Conservation (phyloP, 768 basidiomycete species). For the Suillus fuscotomentosus region DNA sequence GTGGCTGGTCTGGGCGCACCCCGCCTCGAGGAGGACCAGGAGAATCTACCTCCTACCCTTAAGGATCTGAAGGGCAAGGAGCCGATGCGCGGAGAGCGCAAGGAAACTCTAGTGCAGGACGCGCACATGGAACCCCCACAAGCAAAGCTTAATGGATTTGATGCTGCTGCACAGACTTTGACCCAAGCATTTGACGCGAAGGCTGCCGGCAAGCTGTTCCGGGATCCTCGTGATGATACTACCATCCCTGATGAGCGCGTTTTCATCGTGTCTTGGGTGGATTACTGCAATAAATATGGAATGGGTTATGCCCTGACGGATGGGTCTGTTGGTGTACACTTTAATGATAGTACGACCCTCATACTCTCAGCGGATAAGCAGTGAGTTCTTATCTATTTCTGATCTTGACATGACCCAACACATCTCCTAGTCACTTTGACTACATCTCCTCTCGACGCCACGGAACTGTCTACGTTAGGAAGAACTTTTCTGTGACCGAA, state of each 20-base stretch:
- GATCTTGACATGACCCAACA: not conserved
- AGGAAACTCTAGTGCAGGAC: conserved; percentile 15
- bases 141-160: conserved; percentile 56
- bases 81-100: conserved; percentile 22
- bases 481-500: conserved; percentile 62
- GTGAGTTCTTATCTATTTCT: conserved; percentile 44
- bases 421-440: conserved; percentile 72
- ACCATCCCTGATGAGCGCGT: conserved; percentile 66
- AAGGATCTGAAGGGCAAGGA: conserved; percentile 33
- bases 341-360: conserved; percentile 91
- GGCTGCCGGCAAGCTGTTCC: conserved; percentile 60
- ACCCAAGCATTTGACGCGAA: conserved; percentile 68
- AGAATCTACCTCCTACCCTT: conserved; percentile 31
- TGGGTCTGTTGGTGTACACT: conserved; percentile 92
- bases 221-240: conserved; percentile 56
- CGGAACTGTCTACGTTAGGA: conserved; percentile 68
- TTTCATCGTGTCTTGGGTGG: conserved; percentile 98
- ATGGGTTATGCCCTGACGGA: conserved; percentile 98
- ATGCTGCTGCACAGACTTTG: conserved; percentile 55
- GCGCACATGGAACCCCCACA: conserved; percentile 23
- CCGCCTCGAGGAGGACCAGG: conserved; percentile 34
- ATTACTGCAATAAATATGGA: conserved; percentile 99
- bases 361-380: conserved; percentile 83
- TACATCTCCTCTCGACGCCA: conserved; percentile 71
- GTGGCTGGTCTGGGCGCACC: conserved; percentile 23